Evolutionary conservation across 805 yeast genomes (phyloP).

Genomic region (Pichia exigua): DNA sequence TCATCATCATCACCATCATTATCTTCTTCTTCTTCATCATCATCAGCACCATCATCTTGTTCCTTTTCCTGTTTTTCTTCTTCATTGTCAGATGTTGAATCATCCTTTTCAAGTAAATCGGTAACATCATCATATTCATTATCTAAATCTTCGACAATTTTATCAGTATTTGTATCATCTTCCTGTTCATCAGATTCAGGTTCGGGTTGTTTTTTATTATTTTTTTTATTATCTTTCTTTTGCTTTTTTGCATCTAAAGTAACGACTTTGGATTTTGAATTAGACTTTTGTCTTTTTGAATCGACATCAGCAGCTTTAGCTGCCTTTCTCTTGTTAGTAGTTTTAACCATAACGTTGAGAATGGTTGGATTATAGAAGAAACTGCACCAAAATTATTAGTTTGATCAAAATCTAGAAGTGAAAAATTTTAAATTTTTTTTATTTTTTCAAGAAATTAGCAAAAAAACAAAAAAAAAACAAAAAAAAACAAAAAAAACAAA

Average conservation of each 20-base stretch:
- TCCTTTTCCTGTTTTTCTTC: conserved; percentile 23
- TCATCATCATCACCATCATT: conserved; percentile 26
- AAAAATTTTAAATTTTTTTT: neutral
- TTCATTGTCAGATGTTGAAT: conserved; percentile 32
- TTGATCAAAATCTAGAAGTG: neutral
- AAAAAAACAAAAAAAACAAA: too few relatives aligned
- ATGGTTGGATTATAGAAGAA: neutral
- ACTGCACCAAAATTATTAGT: too few relatives aligned
- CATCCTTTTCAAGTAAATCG: conserved; percentile 32
- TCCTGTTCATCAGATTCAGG: neutral
- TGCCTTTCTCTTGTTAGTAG: neutral
- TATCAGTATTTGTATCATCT: conserved; percentile 27
- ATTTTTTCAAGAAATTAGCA: neutral
- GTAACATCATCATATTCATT: conserved; percentile 53
- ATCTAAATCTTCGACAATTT: conserved; percentile 46
- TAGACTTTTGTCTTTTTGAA: conserved; percentile 1
- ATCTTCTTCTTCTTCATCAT: conserved; percentile 16
- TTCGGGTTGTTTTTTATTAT: neutral
- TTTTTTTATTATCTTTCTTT: conserved; percentile 2
- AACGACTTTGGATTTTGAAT: neutral
- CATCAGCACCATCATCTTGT: conserved; percentile 13
- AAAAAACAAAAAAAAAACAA: neutral
- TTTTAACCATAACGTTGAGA: neutral
- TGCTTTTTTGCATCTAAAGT: conserved; percentile 7
- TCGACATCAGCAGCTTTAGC: neutral